These are phyloP conservation scores for Chamaecrista fasciculata DNA, from an alignment of 306 rosid species.

Conservation along the genomic window DNA sequence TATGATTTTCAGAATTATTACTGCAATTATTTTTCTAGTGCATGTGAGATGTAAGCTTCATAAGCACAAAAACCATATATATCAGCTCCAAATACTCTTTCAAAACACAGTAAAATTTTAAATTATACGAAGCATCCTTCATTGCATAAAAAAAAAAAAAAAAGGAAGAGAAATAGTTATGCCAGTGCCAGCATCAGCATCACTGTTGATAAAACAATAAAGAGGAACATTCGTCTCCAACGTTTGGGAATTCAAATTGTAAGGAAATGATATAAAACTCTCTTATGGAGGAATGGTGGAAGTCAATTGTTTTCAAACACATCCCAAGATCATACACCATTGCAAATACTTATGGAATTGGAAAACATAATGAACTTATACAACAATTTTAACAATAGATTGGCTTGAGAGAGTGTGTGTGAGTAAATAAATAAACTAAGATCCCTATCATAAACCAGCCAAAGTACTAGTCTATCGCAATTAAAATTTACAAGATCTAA, in stretches of 20 bases:
- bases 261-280: not conserved
- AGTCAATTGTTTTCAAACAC: not conserved
- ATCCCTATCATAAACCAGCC: conserved; percentile 13
- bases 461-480: not conserved
- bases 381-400: conserved; percentile 1
- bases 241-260: not conserved
- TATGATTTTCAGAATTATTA: no score
- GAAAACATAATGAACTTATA: not conserved
- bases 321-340: not conserved
- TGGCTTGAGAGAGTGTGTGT: not conserved
- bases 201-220: not conserved
- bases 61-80: no score
- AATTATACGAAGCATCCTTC: no score
- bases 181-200: no score
- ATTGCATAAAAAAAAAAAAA: no score
- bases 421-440: no score
- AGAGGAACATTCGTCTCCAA: not conserved
- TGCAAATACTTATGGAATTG: not conserved
- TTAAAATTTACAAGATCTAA: conserved; percentile 23
- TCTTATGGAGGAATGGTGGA: not conserved
- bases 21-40: no score
- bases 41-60: no score
- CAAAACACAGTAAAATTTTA: no score
- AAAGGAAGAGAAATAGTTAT: no score
- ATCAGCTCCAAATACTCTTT: no score